These are phyloP conservation scores for Fusarium papillatum DNA, from an alignment of 2,329 filamentous ascomycete genomes.

Conservation along the genomic window DNA sequence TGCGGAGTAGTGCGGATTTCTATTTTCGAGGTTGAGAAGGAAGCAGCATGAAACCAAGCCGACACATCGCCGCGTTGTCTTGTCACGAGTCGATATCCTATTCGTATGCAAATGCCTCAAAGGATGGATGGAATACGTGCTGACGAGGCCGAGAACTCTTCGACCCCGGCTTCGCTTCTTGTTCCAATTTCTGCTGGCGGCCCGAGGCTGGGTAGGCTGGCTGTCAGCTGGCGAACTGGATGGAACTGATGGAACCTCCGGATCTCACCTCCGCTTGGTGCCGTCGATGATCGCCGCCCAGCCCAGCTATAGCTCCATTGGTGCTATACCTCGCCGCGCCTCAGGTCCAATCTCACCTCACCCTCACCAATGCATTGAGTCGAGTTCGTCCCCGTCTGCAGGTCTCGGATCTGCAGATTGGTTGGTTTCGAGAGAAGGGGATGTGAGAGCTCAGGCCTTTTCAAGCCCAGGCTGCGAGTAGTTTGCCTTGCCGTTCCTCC, in stretches of 20 bases:
- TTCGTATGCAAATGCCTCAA: conserved; percentile 26
- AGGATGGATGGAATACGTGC: background rate
- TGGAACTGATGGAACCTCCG: conserved; percentile 17
- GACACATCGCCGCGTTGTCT: conserved; percentile 9
- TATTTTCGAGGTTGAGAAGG: conserved; percentile 25
- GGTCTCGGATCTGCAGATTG: conserved; percentile 28
- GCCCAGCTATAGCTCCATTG: conserved; percentile 28
- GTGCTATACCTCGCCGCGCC: conserved; percentile 22
- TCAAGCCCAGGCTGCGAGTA: conserved; percentile 27
- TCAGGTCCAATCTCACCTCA: conserved; percentile 24
- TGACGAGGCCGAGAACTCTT: background rate
- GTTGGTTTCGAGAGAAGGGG: conserved; percentile 20
- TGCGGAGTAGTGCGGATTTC: conserved; percentile 31
- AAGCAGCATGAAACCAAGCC: conserved; percentile 29
- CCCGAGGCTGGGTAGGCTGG: conserved; percentile 1
- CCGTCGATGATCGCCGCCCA: conserved; percentile 38
- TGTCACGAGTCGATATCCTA: conserved; percentile 26
- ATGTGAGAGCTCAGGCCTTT: conserved; percentile 21
- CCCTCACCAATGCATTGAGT: conserved; percentile 33
- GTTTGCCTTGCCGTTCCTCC: conserved; percentile 38
- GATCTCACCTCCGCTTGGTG: conserved; percentile 40
- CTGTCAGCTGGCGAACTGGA: conserved; percentile 5
- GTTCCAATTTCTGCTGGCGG: background rate
- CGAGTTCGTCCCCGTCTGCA: conserved; percentile 34
- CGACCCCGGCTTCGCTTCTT: background rate